Percentiles rank a stretch among this genome's conserved stretches.
Evolutionary conservation across 805 yeast species (phyloP).

Genomic region (Wickerhamomyces xylosicus): DNA sequence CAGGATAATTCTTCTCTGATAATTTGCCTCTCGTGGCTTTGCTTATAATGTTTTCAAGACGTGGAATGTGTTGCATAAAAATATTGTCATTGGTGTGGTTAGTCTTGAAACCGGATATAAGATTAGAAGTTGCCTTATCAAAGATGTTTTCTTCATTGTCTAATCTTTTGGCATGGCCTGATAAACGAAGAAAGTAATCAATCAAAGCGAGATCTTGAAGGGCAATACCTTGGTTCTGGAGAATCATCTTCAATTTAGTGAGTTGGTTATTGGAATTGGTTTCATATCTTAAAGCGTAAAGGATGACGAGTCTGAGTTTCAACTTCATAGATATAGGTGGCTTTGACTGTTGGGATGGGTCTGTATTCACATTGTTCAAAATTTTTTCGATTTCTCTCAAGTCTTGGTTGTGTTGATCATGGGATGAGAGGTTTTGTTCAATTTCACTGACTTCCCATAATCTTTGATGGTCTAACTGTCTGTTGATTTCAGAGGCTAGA

Average conservation of each 20-base stretch:
- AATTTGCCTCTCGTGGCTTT: conserved; percentile 26
- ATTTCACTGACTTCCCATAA: conserved; percentile 84
- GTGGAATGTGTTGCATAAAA: conserved; percentile 86
- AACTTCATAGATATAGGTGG: conserved; percentile 37
- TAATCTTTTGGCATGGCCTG: conserved; percentile 34
- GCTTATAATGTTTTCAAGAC: conserved; percentile 35
- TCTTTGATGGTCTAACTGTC: conserved; percentile 49
- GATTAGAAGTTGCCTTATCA: conserved; percentile 18
- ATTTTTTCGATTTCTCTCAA: conserved; percentile 43
- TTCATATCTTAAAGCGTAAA: conserved; percentile 70
- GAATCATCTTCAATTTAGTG: conserved; percentile 24
- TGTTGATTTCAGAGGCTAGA: conserved; percentile 77
- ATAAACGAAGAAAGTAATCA: conserved; percentile 32
- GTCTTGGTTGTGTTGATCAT: conserved; percentile 47
- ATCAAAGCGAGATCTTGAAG: conserved; percentile 14
- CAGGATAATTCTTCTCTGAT: conserved; percentile 29
- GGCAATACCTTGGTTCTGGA: conserved; percentile 26
- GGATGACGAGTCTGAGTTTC: conserved; percentile 62
- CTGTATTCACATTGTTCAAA: conserved; percentile 17
- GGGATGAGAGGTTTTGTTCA: conserved; percentile 76
- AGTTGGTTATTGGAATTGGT: conserved; percentile 34
- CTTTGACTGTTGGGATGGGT: conserved; percentile 23
- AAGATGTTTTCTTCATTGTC: conserved; percentile 22
- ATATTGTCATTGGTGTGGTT: conserved; percentile 48
- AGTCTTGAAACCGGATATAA: conserved; percentile 24